A percentile compares a stretch with the other conserved stretches of the same genome.
Evolutionary conservation across 257 asterid genomes (phyloP).

Genomic region (Parsonsia alboflavescens): DNA sequence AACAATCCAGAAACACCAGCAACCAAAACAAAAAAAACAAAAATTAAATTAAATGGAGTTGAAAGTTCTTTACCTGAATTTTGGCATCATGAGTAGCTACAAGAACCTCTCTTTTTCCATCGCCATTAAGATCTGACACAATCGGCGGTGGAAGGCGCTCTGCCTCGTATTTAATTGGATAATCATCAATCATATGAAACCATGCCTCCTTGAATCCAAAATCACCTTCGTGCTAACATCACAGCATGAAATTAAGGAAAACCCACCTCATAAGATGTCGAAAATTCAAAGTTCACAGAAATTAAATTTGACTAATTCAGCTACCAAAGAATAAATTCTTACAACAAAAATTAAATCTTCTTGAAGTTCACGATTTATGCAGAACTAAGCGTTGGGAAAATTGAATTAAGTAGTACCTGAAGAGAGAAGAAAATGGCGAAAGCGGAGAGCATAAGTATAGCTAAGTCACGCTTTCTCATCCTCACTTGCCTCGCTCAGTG

Average conservation of each 20-base stretch:
- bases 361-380: slow-evolving; percentile 9
- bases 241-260: neutral
- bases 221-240: slow-evolving; percentile 84
- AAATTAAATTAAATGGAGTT: neutral
- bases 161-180: slow-evolving; percentile 85
- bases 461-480: slow-evolving; percentile 97
- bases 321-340: neutral
- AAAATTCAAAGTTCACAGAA: neutral
- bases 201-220: slow-evolving; percentile 95
- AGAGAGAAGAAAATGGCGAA: slow-evolving; percentile 98
- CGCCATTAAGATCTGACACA: slow-evolving; percentile 95
- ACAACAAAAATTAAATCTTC: neutral
- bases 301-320: neutral
- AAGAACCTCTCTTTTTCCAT: slow-evolving; percentile 83
- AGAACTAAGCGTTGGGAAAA: neutral
- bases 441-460: slow-evolving; percentile 90
- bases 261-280: neutral
- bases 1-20: neutral
- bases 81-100: slow-evolving; percentile 97
- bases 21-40: too few relatives aligned
- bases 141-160: slow-evolving; percentile 96
- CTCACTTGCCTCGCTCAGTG: neutral
- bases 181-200: slow-evolving; percentile 85
- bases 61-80: slow-evolving; percentile 51
- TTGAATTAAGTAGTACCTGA: slow-evolving; percentile 48